Evolutionary conservation across 345 rosid species (phyloP), one percentile per base, ranked within the genome.

Genomic region (Eutrema japonicum): DNA sequence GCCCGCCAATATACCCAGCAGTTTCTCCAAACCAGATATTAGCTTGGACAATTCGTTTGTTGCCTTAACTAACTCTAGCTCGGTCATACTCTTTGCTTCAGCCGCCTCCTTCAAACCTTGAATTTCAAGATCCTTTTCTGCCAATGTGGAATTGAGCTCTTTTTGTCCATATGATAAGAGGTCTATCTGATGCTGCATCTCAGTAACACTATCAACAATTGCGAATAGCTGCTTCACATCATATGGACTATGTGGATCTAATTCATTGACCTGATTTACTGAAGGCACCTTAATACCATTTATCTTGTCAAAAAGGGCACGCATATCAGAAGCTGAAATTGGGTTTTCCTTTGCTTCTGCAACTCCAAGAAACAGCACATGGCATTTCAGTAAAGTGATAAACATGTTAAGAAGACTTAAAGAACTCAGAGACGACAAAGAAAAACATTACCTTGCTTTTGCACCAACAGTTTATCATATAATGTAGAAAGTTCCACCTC

Each of bases 261-360:
- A 47, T 38, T 76, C 82, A 70, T 79, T 81, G 38, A 68, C 58
- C 47, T 75, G 52, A 68, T 80, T 81, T 35, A 72, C 72, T 58
- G 42, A 71, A 66, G 89, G 81, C 79, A 83, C 61, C 63, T 85
- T 87, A 51, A 84, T 68, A 66, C 35, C 78, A 74, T 72, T 71
- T 36, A 87, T 74, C 82, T 86, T 93, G 36, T 87, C 85, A 57
- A 84, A 53, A 55, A 93, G 90, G 38, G 71, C 78, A 72, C 77
- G 85, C 64, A 80, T 46, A 53, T 90, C 82, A 14, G 85, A 77
- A 41, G 85, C 73, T 46, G 92, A 83, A 74, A 90, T 60, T 56
- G 82, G 69, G 50, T 64, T 68, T 26, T 76, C 83, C 81, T 81
- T 90, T 71, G 79, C 78, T 72, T 86, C 97, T 87, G 82, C 53